Percentiles rank a stretch among this genome's conserved stretches.
phyloP scores from a whole-genome alignment of 2,329 filamentous ascomycete genomes.

The Trichoderma sp. region DNA sequence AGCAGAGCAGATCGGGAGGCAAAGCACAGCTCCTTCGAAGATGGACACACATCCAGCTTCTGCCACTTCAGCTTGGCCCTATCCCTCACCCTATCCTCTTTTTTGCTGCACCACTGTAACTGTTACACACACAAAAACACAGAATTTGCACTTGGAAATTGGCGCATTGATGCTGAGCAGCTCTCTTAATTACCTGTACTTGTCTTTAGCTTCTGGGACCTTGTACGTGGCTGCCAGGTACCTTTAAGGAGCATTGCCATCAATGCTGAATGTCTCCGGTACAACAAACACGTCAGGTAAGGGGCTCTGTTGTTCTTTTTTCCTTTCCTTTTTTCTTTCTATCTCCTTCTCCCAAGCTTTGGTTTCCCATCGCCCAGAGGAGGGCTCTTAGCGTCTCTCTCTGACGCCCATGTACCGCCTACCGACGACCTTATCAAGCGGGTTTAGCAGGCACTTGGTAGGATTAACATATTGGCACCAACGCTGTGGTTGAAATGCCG shows the following conservation, averaged over 20 bases:
- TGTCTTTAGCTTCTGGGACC: neutral
- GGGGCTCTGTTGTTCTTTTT: neutral
- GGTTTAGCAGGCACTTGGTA: neutral
- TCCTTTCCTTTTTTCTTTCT: neutral
- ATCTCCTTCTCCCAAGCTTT: neutral
- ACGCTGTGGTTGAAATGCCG: neutral
- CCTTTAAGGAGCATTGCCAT: neutral
- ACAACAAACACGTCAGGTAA: neutral
- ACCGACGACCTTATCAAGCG: neutral
- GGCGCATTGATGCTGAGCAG: conserved; percentile 3
- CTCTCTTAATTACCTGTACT: neutral
- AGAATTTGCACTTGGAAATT: neutral
- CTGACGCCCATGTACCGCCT: neutral
- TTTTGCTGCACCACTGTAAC: neutral
- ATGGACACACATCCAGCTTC: neutral
- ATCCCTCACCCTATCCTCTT: neutral
- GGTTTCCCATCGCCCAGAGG: neutral
- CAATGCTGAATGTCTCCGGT: neutral
- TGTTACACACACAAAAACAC: neutral
- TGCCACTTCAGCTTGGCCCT: neutral
- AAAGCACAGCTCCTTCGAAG: neutral
- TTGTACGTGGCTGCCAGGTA: neutral
- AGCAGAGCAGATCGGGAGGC: neutral
- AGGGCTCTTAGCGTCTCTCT: neutral
- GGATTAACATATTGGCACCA: neutral